Conservation (phyloP, 75 land plant species). For the Larix kaempferi region DNA sequence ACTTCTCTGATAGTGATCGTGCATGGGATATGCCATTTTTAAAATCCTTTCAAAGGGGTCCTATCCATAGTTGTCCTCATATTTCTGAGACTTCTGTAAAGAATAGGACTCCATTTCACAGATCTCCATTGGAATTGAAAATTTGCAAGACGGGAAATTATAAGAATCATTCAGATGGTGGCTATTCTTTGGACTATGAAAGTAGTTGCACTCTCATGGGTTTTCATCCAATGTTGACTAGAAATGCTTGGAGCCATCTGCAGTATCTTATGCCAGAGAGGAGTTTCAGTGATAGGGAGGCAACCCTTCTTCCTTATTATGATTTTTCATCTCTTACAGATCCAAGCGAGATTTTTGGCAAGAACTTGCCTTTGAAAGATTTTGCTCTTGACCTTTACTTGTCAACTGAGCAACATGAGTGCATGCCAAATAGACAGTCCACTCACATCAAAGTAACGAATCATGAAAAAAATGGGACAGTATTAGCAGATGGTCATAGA, state of each 20-base stretch:
- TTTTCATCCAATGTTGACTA: slow-evolving; percentile 41
- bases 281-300: not conserved
- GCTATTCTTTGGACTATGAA: slow-evolving; percentile 6
- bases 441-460: not conserved
- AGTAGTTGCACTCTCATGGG: slow-evolving; percentile 20
- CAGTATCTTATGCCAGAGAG: slow-evolving; percentile 10
- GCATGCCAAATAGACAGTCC: not conserved
- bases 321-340: slow-evolving; percentile 51
- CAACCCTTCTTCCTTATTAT: slow-evolving; percentile 25
- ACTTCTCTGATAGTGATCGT: not conserved
- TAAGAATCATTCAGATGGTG: not conserved
- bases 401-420: not conserved
- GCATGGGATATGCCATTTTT: slow-evolving; percentile 2
- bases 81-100: slow-evolving; percentile 5
- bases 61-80: not conserved
- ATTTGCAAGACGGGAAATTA: not conserved
- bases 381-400: not conserved
- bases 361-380: not conserved
- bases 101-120: not conserved
- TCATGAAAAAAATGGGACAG: not conserved
- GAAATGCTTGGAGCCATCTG: slow-evolving; percentile 9
- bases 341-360: slow-evolving; percentile 23
- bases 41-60: not conserved
- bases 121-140: slow-evolving; percentile 2
- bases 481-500: not conserved